Percentiles rank a stretch among this genome's conserved stretches.
Evolutionary conservation across 1,139 yeast genomes (phyloP).

Genomic region (Yamadazyma taylorii): DNA sequence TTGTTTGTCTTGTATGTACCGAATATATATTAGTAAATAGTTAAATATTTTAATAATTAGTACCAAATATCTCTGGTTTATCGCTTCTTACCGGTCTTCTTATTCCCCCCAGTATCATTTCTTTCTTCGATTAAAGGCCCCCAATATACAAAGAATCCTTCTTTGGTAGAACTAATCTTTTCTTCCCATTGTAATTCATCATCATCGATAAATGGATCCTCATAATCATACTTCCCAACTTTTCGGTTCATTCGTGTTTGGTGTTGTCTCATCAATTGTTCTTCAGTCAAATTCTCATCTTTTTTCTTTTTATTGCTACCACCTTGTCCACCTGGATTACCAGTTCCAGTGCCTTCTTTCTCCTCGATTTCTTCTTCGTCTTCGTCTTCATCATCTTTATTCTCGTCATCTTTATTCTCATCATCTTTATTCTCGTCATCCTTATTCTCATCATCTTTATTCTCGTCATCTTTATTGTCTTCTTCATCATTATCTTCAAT

Average conservation of each 20-base stretch:
- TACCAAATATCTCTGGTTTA: too few species aligned
- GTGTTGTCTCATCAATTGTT: conserved; percentile 44
- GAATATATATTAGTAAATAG: conserved; percentile 2
- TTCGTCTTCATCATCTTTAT: conserved; percentile 36
- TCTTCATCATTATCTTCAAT: conserved; percentile 63
- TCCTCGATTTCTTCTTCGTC: conserved; percentile 23
- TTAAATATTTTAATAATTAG: neutral
- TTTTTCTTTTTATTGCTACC: conserved; percentile 30
- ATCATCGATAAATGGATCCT: conserved; percentile 97
- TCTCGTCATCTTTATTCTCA: too few species aligned
- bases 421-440: too few species aligned
- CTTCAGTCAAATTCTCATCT: conserved; percentile 47
- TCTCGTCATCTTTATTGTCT: conserved; percentile 43
- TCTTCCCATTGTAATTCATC: conserved; percentile 91
- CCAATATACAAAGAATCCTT: conserved; percentile 94
- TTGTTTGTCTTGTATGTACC: neutral
- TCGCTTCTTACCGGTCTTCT: conserved; percentile 1
- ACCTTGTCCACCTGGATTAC: conserved; percentile 20
- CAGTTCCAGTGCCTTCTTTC: conserved; percentile 14
- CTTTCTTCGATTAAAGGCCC: conserved; percentile 85
- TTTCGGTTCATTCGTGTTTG: conserved; percentile 57
- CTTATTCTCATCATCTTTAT: conserved; percentile 26
- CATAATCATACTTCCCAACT: conserved; percentile 86
- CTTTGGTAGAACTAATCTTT: conserved; percentile 87
- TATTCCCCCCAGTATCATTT: conserved; percentile 5